These are phyloP conservation scores for Scutellaria galericulata DNA, from an alignment of 257 asterid species.

Conservation along the genomic window DNA sequence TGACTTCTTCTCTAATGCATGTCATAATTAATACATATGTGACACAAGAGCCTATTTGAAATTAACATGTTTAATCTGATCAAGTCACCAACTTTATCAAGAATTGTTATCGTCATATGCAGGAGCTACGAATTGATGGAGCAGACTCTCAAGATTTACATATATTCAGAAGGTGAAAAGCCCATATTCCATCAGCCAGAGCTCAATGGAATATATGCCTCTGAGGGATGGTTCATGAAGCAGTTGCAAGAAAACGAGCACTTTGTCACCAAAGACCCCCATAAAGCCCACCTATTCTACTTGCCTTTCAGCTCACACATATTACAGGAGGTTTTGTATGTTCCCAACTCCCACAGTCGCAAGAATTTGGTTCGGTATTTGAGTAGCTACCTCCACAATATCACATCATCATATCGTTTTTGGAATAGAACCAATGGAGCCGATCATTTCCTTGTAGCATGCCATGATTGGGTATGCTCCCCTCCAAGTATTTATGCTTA, in stretches of 20 bases:
- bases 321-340: constrained; percentile 54
- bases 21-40: not conserved
- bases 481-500: not conserved
- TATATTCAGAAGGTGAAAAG: constrained; percentile 65
- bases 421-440: constrained; percentile 73
- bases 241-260: constrained; percentile 57
- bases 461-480: constrained; percentile 82
- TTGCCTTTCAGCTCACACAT: constrained; percentile 71
- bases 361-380: constrained; percentile 53
- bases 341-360: constrained; percentile 64
- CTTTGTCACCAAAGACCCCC: constrained; percentile 56
- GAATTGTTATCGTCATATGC: constrained; percentile 29
- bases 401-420: constrained; percentile 55
- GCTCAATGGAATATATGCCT: constrained; percentile 75
- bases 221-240: constrained; percentile 93
- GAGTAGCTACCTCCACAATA: constrained; percentile 53
- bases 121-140: constrained; percentile 87
- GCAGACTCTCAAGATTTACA: constrained; percentile 61
- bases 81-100: not conserved
- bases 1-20: not conserved
- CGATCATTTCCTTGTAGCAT: constrained; percentile 82
- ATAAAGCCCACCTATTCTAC: constrained; percentile 69
- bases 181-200: constrained; percentile 72
- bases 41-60: not conserved
- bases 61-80: not conserved